Evolutionary conservation across 441 rosid species (phyloP).

Genomic region (Brassica hybrid): DNA sequence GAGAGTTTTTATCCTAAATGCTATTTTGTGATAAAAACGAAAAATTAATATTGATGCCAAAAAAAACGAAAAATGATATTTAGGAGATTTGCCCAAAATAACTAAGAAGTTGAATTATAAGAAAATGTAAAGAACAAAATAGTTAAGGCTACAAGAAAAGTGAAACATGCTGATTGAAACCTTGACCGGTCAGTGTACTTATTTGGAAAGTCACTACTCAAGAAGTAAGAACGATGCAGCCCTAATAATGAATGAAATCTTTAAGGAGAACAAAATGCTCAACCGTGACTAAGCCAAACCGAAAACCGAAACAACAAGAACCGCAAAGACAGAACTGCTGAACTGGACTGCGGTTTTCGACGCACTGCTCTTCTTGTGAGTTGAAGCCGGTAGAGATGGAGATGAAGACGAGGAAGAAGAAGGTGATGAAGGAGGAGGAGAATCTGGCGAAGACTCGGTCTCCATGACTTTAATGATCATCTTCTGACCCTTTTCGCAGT

Average conservation of each 20-base stretch:
- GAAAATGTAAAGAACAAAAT: not conserved
- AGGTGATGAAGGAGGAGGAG: slow-evolving; percentile 19
- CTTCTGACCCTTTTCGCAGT: slow-evolving; percentile 78
- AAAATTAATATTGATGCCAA: too few species aligned
- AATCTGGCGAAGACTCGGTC: slow-evolving; percentile 15
- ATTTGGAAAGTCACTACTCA: not conserved
- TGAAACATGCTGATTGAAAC: slow-evolving; percentile 9
- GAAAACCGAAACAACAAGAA: slow-evolving; percentile 28
- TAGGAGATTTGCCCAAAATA: too few species aligned
- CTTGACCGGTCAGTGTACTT: not conserved
- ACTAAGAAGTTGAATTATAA: not conserved
- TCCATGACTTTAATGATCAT: slow-evolving; percentile 80
- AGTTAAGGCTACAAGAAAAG: slow-evolving; percentile 3
- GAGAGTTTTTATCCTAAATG: too few species aligned
- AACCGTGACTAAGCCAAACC: slow-evolving; percentile 23
- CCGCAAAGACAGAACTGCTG: slow-evolving; percentile 22
- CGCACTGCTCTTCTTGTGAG: slow-evolving; percentile 40
- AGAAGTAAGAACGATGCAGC: slow-evolving; percentile 14
- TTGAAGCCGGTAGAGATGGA: slow-evolving; percentile 19
- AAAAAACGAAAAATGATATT: too few species aligned
- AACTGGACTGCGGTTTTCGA: slow-evolving; percentile 19
- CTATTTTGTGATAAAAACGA: too few species aligned
- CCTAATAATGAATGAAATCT: not conserved
- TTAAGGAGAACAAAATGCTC: slow-evolving; percentile 3
- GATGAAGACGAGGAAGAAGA: slow-evolving; percentile 2